phyloP scores from a whole-genome alignment of 2,329 filamentous ascomycete genomes.

The Penicillium olsonii region DNA sequence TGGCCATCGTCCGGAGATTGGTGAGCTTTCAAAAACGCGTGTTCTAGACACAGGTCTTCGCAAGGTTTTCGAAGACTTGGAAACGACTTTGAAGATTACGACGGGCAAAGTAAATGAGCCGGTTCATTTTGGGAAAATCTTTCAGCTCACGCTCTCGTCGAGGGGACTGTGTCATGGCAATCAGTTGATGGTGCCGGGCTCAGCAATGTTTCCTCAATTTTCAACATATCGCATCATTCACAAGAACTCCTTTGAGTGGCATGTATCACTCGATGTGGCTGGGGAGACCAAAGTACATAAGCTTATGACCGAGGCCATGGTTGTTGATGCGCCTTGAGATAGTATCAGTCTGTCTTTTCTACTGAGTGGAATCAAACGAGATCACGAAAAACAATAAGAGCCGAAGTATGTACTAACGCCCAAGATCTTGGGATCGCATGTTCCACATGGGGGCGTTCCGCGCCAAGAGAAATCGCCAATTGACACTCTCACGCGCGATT shows the following conservation, averaged over 20 bases:
- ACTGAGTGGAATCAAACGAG: too few relatives aligned
- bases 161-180: background rate
- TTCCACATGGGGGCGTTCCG: too few relatives aligned
- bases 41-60: background rate
- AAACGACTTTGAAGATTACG: background rate
- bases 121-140: background rate
- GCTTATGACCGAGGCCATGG: background rate
- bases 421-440: too few relatives aligned
- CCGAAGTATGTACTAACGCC: too few relatives aligned
- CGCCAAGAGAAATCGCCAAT: too few relatives aligned
- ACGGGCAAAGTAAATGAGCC: background rate
- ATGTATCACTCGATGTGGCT: background rate
- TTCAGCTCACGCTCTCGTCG: background rate
- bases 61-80: background rate
- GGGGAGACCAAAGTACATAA: background rate
- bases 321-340: background rate
- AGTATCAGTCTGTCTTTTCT: too few relatives aligned
- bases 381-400: too few relatives aligned
- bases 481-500: too few relatives aligned
- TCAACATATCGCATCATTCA: background rate
- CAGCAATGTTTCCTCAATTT: background rate
- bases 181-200: background rate
- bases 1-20: background rate
- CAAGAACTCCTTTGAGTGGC: background rate
- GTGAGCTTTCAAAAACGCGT: background rate